phyloP scores from a whole-genome alignment of 2,329 filamentous ascomycete species.

The Cephalotrichum gorgonifer region DNA sequence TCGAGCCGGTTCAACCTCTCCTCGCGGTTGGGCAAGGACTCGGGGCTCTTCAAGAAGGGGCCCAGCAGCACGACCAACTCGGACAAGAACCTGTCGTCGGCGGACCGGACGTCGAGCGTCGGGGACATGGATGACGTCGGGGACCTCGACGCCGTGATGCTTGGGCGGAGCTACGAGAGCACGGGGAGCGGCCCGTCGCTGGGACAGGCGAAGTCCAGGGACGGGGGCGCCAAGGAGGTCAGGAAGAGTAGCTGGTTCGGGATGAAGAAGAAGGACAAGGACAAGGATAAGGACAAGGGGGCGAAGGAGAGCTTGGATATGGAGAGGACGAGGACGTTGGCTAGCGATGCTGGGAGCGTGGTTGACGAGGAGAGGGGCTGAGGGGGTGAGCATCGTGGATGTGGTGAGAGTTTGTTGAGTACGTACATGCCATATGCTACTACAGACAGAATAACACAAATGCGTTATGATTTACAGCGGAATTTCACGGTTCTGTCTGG shows the following conservation, averaged over 20 bases:
- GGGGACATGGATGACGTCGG: constrained; percentile 43
- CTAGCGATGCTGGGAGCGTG: constrained; percentile 17
- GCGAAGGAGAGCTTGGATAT: constrained; percentile 45
- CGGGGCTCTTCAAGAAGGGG: constrained; percentile 47
- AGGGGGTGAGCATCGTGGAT: not conserved
- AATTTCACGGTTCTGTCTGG: not conserved
- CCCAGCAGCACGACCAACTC: constrained; percentile 45
- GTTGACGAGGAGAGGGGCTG: constrained; percentile 6
- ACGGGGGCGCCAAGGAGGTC: constrained; percentile 37
- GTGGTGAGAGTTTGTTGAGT: not conserved
- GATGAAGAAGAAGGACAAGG: constrained; percentile 50
- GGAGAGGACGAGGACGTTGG: constrained; percentile 19
- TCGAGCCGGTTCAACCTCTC: constrained; percentile 56
- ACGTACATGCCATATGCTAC: no score
- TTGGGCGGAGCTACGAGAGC: constrained; percentile 46
- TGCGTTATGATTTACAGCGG: no score
- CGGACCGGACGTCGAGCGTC: constrained; percentile 46
- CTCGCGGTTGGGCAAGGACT: constrained; percentile 43
- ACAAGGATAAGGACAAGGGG: constrained; percentile 13
- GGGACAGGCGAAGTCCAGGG: constrained; percentile 37
- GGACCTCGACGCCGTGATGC: constrained; percentile 33
- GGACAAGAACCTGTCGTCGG: constrained; percentile 37
- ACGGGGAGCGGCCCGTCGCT: constrained; percentile 45
- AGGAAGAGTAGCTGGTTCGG: constrained; percentile 43
- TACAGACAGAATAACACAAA: no score